Evolutionary conservation across 2,329 filamentous ascomycete genomes (phyloP), one percentile per base, ranked within the genome.

Genomic region (Ampelomyces quisqualis): DNA sequence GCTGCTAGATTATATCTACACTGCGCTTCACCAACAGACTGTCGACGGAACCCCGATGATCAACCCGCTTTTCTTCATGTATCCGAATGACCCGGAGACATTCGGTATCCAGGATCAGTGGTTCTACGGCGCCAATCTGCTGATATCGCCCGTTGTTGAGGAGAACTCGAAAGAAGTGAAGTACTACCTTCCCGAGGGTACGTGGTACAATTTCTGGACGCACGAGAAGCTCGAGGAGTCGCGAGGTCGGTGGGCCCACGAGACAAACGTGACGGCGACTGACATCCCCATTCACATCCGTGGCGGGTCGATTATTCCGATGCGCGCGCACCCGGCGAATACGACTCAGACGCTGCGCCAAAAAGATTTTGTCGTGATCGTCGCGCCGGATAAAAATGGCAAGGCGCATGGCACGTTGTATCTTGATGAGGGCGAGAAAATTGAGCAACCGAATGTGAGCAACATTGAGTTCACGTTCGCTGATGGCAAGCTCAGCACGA

Each of bases 1-100:
- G 21, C 73, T 90, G n/a, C 73, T 90, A 9, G 86, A 90, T 57
- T 90, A 90, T 69, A 75, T 88, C 45, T 90, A 91, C 73, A 90
- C 86, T 1, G 80, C 82, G 0, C 73, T 89, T 53, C 73, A 82
- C 60, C 68, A 71, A 41, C 79, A 87, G 62, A 77, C 74, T 20
- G 57, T 72, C 13, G 76, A 77, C 29, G 87, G 87, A 22, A 77
- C 75, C 2, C 85, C 87, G 0, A 72, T 82, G 49, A 70, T 89
- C 39, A 81, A 81, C 53, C 86, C 87, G 0, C 67, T 90, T 40
- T 88, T 86, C 69, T 91, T 83, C 71, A 61, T 80, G 19, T 90
- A 90, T 61, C 86, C 80, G 0, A 51, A 69, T 10, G 80, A 83
- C 49, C 33, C 60, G 2, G 73, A 77, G 41, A 77, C 77, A 0